Evolutionary conservation across 768 basidiomycete genomes (phyloP), one percentile per base, ranked within the genome.

Genomic region (Trametopsis cervina): DNA sequence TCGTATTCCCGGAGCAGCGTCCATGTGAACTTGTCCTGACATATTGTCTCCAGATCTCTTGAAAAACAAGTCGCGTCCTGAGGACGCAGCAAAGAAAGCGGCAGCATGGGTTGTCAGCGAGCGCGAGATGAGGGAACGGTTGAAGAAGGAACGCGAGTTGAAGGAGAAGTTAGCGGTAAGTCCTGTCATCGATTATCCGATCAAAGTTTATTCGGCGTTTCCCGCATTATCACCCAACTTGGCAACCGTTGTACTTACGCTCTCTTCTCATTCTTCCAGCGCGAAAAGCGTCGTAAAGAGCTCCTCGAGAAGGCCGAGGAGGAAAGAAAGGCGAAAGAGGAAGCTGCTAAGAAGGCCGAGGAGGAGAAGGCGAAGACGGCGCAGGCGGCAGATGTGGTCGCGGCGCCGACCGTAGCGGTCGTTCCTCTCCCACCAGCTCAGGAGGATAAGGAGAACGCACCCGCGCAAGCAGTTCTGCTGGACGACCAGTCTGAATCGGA

Each of bases 1-100:
- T 46, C 29, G 27, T 17, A 23, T 22, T 13, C 46, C 44, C 42
- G 40, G 50, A n/a, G 46, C 57, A 39, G 42, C 44, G 55, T 44
- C 44, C 58, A 54, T 58, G 53, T 47, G 50, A 37, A 36, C 50
- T 47, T 46, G 43, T 29, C 46, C 24, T 36, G 18, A 18, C 27
- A 18, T 26, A 7, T 33, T 37, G 24, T 45, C 42, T 36, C 29
- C 57, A 88, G 85, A 89, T 66, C 60, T 94, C 50, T 71, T 95
- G 49, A 83, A 84, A 66, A 83, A 90, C 69, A 93, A 94, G 68
- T 81, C 83, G 18, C 73, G 85, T 46, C 89, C 90, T 2, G 84
- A 89, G 58, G 71, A 73, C 1, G 89, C 89, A 21, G 83, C 88
- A 2, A 67, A 71, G 18, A 80, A 76, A 11, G 82, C 81, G 18